A percentile compares a stretch with the other conserved stretches of the same genome.
Conservation (phyloP, 768 basidiomycete genomes). For the Leccinum rimulosum region DNA sequence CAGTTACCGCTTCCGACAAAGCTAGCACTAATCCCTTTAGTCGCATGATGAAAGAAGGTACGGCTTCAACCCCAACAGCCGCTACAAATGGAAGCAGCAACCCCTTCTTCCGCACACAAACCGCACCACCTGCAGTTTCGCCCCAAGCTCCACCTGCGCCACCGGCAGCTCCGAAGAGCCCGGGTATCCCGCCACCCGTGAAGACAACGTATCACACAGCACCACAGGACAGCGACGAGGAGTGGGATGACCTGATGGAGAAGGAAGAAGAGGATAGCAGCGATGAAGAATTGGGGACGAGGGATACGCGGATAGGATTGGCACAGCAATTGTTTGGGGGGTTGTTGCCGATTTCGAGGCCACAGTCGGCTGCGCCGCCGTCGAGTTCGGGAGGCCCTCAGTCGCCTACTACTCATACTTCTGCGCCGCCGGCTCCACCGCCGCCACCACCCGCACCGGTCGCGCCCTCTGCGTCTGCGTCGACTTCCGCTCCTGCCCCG, state of each 20-base stretch:
- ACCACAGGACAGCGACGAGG: slow-evolving; percentile 60
- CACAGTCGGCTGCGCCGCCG: slow-evolving; percentile 50
- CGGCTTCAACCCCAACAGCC: slow-evolving; percentile 27
- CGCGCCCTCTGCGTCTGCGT: slow-evolving; percentile 25
- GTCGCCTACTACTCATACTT: slow-evolving; percentile 34
- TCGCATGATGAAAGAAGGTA: slow-evolving; percentile 54
- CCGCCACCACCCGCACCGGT: slow-evolving; percentile 28
- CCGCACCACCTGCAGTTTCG: slow-evolving; percentile 36
- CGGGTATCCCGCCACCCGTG: slow-evolving; percentile 41
- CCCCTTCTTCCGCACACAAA: slow-evolving; percentile 67
- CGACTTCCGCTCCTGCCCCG: slow-evolving; percentile 37
- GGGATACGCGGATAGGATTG: slow-evolving; percentile 65
- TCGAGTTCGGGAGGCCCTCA: slow-evolving; percentile 21
- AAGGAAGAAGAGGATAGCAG: slow-evolving; percentile 67
- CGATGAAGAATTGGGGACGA: slow-evolving; percentile 74
- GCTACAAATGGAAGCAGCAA: slow-evolving; percentile 54
- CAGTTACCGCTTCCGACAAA: slow-evolving; percentile 40
- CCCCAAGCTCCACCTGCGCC: slow-evolving; percentile 18
- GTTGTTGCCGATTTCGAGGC: slow-evolving; percentile 56
- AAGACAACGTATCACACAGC: slow-evolving; percentile 64
- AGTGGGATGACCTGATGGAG: slow-evolving; percentile 85
- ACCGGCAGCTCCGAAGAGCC: slow-evolving; percentile 32
- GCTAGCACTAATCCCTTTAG: slow-evolving; percentile 81
- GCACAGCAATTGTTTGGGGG: slow-evolving; percentile 79
- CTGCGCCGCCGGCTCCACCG: slow-evolving; percentile 38